These are phyloP conservation scores for Solanum gracilifrons DNA, from an alignment of 257 asterid species.

Conservation along the genomic window DNA sequence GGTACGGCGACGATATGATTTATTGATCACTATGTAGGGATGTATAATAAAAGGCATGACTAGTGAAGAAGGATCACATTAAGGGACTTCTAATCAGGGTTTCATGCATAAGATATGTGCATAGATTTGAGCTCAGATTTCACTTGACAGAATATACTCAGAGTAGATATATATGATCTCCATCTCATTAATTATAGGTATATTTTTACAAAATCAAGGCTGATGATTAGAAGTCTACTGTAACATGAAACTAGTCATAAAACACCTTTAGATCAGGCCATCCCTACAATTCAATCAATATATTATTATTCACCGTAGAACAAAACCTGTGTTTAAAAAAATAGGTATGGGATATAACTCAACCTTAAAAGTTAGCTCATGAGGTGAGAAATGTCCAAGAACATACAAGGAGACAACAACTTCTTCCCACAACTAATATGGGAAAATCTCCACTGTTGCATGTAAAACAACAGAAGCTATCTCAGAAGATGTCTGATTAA, in stretches of 20 bases:
- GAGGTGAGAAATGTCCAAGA: neutral
- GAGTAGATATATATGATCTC: neutral
- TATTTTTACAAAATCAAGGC: neutral
- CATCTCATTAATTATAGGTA: neutral
- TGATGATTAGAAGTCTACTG: neutral
- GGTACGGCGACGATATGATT: neutral
- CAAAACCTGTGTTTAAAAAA: neutral
- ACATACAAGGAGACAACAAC: neutral
- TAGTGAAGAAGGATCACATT: neutral
- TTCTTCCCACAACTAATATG: neutral
- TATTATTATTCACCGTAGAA: neutral
- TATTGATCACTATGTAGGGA: neutral
- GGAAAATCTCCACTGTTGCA: neutral
- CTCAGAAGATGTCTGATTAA: neutral
- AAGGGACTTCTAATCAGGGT: neutral
- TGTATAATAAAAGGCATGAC: neutral
- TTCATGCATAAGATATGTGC: neutral
- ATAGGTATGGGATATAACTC: neutral
- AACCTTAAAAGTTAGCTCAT: neutral
- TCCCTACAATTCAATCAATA: neutral
- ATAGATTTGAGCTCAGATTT: neutral
- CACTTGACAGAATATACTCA: neutral
- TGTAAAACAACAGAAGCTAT: neutral
- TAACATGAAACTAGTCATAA: neutral
- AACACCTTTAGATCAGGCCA: neutral